Evolutionary conservation across 805 yeast species (phyloP), one percentile per base, ranked within the genome.

Genomic region (Jamesozyma spencerorum): DNA sequence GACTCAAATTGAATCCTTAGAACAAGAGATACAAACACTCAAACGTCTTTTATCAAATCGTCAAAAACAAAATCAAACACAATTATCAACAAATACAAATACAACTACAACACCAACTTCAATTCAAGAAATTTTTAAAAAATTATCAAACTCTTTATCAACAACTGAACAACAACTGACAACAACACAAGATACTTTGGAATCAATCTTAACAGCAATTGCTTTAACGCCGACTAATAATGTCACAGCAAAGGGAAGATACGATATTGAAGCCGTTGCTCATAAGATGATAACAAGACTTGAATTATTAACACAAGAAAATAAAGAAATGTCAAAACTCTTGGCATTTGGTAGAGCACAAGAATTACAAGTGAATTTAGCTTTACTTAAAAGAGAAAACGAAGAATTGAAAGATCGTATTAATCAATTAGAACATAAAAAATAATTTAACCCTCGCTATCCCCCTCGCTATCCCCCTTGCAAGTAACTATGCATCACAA

Each of bases 341-440:
- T 58, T 84, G 10, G 77, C 87, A 47, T 79, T 71, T 58, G 85
- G 94, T n/a, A 78, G 79, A 55, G 71, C 83, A 33, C 81, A 80
- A 53, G 85, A 84, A 51, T 65, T 77, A 45, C 74, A 79, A 43
- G 73, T 84, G 32, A 85, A 81, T 57, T 57, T 82, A 32, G 85
- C 82, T 15, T 55, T 84, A 36, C 59, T 81, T 36, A 72, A 72
- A 43, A 58, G 62, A 33, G 76, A 77, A 48, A 71, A 72, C 49
- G 61, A 58, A 30, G 75, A 74, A 41, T 58, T 77, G 36, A 66
- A 66, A 43, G 62, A 48, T 11, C 42, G 44, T 28, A 35, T 55
- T n/a, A 13, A 34, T 26, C 26, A 26, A n/a, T 29, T 46, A 10
- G 42, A 41, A 31, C 22, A 22, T 11, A 36, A 36, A n/a, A n/a